Percentiles rank a stretch among this genome's conserved stretches.
Evolutionary conservation across 352 stramenopile genomes (phyloP).

Genomic region (Pythium insidiosum): DNA sequence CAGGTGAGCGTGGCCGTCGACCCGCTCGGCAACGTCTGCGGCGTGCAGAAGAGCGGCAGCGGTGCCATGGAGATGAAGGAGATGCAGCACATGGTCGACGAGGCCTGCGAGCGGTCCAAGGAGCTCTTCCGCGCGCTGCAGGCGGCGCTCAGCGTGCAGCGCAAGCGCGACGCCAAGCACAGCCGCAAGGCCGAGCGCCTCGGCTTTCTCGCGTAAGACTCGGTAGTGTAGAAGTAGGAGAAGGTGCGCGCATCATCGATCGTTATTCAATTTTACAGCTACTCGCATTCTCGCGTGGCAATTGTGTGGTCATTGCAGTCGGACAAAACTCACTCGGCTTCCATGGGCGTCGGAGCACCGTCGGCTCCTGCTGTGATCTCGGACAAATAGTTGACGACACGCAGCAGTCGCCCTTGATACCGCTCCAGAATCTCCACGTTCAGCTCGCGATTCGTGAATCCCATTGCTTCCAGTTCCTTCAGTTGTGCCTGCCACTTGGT

Average conservation of each 20-base stretch:
- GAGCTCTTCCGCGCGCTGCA: constrained; percentile 58
- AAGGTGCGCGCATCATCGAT: constrained; percentile 1
- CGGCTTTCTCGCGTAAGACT: constrained; percentile 47
- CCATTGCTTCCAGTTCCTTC: constrained; percentile 54
- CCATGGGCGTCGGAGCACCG: constrained; percentile 6
- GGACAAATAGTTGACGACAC: constrained; percentile 80
- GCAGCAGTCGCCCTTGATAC: constrained; percentile 72
- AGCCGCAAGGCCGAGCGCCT: constrained; percentile 48
- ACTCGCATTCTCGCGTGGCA: background rate
- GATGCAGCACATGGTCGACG: constrained; percentile 76
- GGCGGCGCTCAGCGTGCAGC: constrained; percentile 38
- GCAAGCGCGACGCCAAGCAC: constrained; percentile 28
- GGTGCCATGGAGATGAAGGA: constrained; percentile 65
- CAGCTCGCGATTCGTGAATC: constrained; percentile 51
- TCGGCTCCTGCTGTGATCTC: constrained; percentile 25
- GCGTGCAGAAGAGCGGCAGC: constrained; percentile 65
- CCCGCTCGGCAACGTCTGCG: constrained; percentile 44
- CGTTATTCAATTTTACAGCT: constrained; percentile 2
- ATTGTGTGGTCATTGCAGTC: background rate
- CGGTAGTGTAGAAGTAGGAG: background rate
- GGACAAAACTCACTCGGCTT: constrained; percentile 33
- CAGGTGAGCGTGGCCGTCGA: constrained; percentile 72
- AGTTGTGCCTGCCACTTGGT: constrained; percentile 65
- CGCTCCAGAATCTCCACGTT: constrained; percentile 71
- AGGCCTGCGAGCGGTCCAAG: constrained; percentile 50